A percentile compares a stretch with the other conserved stretches of the same genome.
phyloP scores from a whole-genome alignment of 495 filamentous ascomycete genomes.

The Beverwykella pulmonaria region DNA sequence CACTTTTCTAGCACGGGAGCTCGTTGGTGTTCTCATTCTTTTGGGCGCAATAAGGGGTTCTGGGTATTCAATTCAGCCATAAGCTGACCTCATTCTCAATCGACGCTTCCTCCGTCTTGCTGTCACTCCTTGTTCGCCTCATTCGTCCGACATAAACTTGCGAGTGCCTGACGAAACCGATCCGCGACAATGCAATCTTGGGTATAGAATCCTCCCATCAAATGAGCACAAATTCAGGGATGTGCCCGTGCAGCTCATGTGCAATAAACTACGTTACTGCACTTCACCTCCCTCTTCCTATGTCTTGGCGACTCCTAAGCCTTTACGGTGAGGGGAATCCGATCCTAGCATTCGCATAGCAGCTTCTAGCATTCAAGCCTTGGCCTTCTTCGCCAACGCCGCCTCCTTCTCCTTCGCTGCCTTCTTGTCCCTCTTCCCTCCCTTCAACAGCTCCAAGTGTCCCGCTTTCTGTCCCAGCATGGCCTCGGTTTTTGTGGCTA shows the following conservation, averaged over 20 bases:
- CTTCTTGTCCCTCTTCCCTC: slow-evolving; percentile 67
- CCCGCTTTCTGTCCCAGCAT: slow-evolving; percentile 69
- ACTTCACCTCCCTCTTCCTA: not conserved
- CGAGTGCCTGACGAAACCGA: too few species aligned
- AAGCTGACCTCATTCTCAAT: not conserved
- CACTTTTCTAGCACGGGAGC: not conserved
- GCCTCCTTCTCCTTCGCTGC: slow-evolving; percentile 44
- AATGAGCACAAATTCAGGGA: too few species aligned
- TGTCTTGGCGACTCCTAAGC: not conserved
- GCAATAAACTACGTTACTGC: too few species aligned
- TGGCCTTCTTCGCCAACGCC: not conserved
- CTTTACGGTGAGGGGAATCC: too few species aligned
- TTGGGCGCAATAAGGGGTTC: not conserved
- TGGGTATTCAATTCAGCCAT: not conserved
- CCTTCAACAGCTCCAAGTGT: slow-evolving; percentile 70
- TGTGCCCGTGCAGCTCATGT: too few species aligned
- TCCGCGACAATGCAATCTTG: too few species aligned
- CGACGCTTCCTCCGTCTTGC: not conserved
- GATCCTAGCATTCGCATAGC: too few species aligned
- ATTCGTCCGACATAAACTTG: too few species aligned
- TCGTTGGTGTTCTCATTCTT: not conserved
- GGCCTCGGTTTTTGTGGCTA: slow-evolving; percentile 66
- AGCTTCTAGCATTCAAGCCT: too few species aligned
- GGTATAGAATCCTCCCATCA: too few species aligned
- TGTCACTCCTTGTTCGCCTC: not conserved